A percentile compares a stretch with the other conserved stretches of the same genome.
These are phyloP conservation scores for Pseudonitzschia multistriata DNA, from an alignment of 108 stramenopile genomes.

Conservation along the genomic window DNA sequence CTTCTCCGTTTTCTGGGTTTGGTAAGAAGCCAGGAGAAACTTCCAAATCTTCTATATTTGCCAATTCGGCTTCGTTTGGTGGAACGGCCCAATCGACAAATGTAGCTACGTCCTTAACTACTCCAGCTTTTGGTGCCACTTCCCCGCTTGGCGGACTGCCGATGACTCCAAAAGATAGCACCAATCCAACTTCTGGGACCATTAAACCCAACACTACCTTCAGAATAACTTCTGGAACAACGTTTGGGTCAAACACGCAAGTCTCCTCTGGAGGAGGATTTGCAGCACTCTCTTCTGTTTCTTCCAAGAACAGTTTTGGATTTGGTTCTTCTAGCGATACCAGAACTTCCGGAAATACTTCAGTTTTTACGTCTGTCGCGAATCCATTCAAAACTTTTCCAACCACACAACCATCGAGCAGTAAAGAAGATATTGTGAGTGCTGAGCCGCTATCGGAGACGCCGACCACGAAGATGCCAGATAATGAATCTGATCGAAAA, in stretches of 20 bases:
- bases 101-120: background rate
- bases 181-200: background rate
- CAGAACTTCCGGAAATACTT: slow-evolving; percentile 32
- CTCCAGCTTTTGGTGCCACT: slow-evolving; percentile 33
- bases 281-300: slow-evolving; percentile 2
- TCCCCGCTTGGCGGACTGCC: slow-evolving; percentile 38
- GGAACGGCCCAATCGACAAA: background rate
- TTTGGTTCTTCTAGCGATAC: background rate
- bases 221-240: background rate
- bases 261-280: background rate
- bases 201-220: slow-evolving; percentile 7
- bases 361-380: slow-evolving; percentile 12
- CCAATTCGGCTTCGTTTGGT: background rate
- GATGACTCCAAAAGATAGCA: background rate
- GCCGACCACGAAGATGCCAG: background rate
- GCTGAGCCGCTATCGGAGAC: background rate
- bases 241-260: slow-evolving; percentile 1
- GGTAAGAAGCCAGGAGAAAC: background rate
- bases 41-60: background rate
- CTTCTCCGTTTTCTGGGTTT: background rate
- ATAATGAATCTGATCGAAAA: background rate
- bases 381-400: slow-evolving; percentile 28
- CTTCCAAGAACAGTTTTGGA: background rate
- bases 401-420: slow-evolving; percentile 2
- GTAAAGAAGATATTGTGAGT: background rate